phyloP scores from a whole-genome alignment of 306 rosid genomes.

The Cucumis hystrix region DNA sequence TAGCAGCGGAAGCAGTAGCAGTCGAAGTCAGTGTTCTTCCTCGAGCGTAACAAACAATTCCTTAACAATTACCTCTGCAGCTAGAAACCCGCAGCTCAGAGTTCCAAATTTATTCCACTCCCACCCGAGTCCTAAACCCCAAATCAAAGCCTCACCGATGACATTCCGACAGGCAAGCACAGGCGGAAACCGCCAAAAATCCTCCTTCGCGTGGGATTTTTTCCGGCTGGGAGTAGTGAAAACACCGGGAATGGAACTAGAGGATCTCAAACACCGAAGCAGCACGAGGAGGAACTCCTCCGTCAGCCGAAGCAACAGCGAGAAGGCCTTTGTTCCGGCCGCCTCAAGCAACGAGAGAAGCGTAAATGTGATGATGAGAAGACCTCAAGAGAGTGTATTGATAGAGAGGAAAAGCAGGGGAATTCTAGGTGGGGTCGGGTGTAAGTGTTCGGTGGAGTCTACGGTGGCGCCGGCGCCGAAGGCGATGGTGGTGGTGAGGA shows the following conservation, averaged over 20 bases:
- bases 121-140: constrained; percentile 78
- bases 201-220: constrained; percentile 61
- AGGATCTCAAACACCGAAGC: constrained; percentile 39
- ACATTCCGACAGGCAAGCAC: constrained; percentile 17
- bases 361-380: neutral
- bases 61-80: neutral
- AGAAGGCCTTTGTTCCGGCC: neutral
- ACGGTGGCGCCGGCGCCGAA: neutral
- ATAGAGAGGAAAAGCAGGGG: constrained; percentile 21
- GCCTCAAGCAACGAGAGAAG: neutral
- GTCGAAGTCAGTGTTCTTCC: constrained; percentile 35
- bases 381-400: neutral
- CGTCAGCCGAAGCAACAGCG: constrained; percentile 10
- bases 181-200: constrained; percentile 22
- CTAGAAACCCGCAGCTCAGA: constrained; percentile 17
- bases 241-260: constrained; percentile 56
- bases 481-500: constrained; percentile 10
- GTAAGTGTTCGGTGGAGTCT: constrained; percentile 43
- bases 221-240: constrained; percentile 61
- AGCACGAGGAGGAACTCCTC: constrained; percentile 15
- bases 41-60: constrained; percentile 11
- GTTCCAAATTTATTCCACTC: constrained; percentile 48
- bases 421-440: constrained; percentile 35
- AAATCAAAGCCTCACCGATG: constrained; percentile 18
- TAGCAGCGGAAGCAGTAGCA: constrained; percentile 45